Conservation (phyloP, 2,329 filamentous ascomycete genomes). For the Thermomyces lanuginosus region DNA sequence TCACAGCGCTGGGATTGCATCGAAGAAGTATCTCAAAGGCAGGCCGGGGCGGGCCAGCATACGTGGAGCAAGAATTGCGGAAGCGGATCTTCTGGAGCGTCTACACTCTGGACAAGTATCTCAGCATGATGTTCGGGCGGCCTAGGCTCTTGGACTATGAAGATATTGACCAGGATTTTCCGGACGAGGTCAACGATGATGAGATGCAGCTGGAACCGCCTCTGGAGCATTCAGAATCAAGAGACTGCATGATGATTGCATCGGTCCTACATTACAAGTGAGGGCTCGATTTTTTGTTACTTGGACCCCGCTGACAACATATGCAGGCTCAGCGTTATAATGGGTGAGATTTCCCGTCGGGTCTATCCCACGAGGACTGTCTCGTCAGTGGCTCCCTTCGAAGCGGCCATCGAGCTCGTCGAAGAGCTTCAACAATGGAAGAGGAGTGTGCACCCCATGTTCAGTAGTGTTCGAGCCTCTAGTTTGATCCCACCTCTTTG, state of each 20-base stretch:
- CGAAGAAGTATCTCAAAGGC: slow-evolving; percentile 15
- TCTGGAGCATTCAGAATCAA: slow-evolving; percentile 16
- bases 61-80: slow-evolving; percentile 34
- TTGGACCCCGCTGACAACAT: neutral
- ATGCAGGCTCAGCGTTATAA: slow-evolving; percentile 34
- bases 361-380: slow-evolving; percentile 21
- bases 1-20: slow-evolving; percentile 31
- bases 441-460: slow-evolving; percentile 19
- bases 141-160: slow-evolving; percentile 46
- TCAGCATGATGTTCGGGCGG: slow-evolving; percentile 46
- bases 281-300: slow-evolving; percentile 1
- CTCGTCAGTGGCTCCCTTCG: slow-evolving; percentile 15
- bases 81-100: slow-evolving; percentile 47
- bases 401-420: slow-evolving; percentile 19
- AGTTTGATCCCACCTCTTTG: slow-evolving; percentile 23
- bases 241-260: slow-evolving; percentile 25
- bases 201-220: slow-evolving; percentile 34
- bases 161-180: slow-evolving; percentile 47
- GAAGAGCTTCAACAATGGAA: slow-evolving; percentile 22
- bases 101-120: slow-evolving; percentile 46
- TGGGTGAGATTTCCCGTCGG: slow-evolving; percentile 32
- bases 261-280: slow-evolving; percentile 24
- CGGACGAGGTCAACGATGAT: slow-evolving; percentile 39
- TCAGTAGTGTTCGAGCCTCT: slow-evolving; percentile 20
- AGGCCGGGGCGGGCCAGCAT: slow-evolving; percentile 15